Conservation (phyloP, 441 rosid species). For the Rhodomyrtus psidioides region DNA sequence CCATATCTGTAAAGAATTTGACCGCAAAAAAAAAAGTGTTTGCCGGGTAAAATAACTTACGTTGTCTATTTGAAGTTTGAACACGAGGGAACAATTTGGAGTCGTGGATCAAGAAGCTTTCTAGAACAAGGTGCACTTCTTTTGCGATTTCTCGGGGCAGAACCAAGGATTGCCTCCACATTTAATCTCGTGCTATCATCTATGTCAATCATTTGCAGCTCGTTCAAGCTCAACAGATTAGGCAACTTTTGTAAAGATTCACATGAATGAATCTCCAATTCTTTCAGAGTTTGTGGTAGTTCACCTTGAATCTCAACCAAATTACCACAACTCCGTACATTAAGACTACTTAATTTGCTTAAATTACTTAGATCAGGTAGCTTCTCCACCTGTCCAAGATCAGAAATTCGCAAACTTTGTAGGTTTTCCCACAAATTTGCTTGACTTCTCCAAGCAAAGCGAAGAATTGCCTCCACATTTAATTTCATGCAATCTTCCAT, state of each 20-base stretch:
- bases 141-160: background rate
- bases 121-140: background rate
- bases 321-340: too few relatives aligned
- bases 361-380: background rate
- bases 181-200: rapidly evolving
- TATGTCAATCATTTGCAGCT: rapidly evolving
- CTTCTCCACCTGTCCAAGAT: background rate
- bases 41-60: background rate
- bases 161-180: background rate
- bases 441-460: too few relatives aligned
- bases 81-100: background rate
- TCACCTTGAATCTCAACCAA: too few relatives aligned
- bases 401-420: rapidly evolving
- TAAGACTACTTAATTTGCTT: rapidly evolving
- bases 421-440: too few relatives aligned
- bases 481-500: too few relatives aligned
- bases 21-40: background rate
- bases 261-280: too few relatives aligned
- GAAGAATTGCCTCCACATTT: background rate
- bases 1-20: background rate
- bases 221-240: too few relatives aligned
- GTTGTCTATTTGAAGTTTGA: background rate
- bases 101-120: background rate
- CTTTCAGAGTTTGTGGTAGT: too few relatives aligned
- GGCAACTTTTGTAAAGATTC: too few relatives aligned